Evolutionary conservation across 208 protist species (phyloP), one percentile per base, ranked within the genome.

Genomic region (Leishmania lainsoni): DNA sequence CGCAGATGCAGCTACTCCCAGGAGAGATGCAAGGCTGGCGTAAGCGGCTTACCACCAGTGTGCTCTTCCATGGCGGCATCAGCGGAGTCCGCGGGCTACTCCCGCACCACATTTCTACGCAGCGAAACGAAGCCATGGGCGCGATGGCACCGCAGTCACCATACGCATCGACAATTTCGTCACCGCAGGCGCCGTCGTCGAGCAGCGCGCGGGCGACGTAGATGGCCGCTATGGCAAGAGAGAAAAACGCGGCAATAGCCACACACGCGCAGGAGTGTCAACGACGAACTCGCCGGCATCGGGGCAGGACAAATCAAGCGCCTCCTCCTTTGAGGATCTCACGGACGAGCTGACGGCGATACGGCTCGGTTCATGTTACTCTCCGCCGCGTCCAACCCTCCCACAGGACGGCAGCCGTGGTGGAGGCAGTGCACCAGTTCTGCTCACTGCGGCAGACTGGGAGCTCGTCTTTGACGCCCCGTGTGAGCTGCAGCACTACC

Each of bases 281-380:
- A 20, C 29, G 26, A 48, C 51, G n/a, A 29, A 58, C 48, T n/a
- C 48, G 49, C 51, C 51, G 17, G 32, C n/a, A 2, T 6, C 32
- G 5, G 5, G 1, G 32, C 49, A 48, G 14, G 51, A 5, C 1
- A 0, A 29, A 49, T 85, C 82, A 61, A 85, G 82, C 56, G 48
- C n/a, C 56, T 85, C 82, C 42, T 85, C 82, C 35, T 85, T 85
- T 51, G 82, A 85, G 82, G 82, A 85, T 56, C 65, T 85, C 49
- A 59, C 76, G 0, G 82, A 85, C 29, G 82, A 85, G 49, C 81
- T 85, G 82, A 85, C 82, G 8, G 82, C 82, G 45, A 79, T 81
- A 29, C 82, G 76, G 35, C 72, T 81, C n/a, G 82, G 82, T 17
- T 42, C 82, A 9, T 77, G 69, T 39, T 85, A 85, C 82, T 48